A percentile compares a stretch with the other conserved stretches of the same genome.
Evolutionary conservation across 306 rosid genomes (phyloP).

Genomic region (Rosa rugosa): DNA sequence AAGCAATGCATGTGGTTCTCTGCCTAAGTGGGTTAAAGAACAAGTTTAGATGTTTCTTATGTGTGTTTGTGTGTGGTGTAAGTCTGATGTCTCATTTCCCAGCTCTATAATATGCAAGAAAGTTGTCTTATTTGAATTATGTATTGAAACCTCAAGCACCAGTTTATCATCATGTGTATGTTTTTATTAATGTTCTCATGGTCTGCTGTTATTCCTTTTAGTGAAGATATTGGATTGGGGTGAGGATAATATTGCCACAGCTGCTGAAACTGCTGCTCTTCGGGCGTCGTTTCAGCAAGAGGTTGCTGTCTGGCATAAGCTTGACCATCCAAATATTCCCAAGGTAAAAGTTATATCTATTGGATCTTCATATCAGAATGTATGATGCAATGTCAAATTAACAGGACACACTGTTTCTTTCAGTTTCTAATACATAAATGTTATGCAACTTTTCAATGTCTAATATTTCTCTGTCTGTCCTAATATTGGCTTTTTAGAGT

Average conservation of each 20-base stretch:
- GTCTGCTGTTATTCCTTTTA: constrained; percentile 26
- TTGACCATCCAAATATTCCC: constrained; percentile 63
- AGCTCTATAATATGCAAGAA: background rate
- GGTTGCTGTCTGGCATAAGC: constrained; percentile 63
- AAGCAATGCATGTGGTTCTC: background rate
- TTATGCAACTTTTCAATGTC: background rate
- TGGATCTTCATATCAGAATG: background rate
- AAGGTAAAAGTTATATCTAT: constrained; percentile 36
- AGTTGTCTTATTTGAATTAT: background rate
- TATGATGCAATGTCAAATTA: background rate
- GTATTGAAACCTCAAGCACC: background rate
- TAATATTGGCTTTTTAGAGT: background rate
- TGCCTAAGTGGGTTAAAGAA: background rate
- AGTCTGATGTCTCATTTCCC: background rate
- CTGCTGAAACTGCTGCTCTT: constrained; percentile 43
- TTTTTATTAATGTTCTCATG: background rate
- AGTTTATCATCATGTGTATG: constrained; percentile 7
- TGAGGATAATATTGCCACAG: constrained; percentile 44
- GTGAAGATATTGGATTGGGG: constrained; percentile 63
- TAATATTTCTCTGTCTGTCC: background rate
- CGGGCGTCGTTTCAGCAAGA: constrained; percentile 56
- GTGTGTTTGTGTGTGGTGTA: background rate
- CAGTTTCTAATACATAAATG: background rate
- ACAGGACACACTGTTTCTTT: background rate
- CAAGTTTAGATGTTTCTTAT: background rate